phyloP scores from a whole-genome alignment of 345 rosid genomes.

The Hypericum androsaemum region DNA sequence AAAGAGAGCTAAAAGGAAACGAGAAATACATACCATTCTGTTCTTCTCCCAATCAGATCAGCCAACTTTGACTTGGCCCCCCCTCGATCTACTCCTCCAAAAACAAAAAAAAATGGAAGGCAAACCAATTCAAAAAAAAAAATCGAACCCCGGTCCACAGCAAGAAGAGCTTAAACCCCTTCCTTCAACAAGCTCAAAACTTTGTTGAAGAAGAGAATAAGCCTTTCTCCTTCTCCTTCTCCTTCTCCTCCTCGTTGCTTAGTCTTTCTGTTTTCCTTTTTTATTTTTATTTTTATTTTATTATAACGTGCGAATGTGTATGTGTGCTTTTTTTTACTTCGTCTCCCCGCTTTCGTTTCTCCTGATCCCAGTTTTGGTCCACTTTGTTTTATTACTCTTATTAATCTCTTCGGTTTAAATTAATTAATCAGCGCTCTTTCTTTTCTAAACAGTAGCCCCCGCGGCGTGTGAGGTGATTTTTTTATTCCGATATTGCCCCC shows the following conservation, averaged over 20 bases:
- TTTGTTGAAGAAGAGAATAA: conserved; percentile 34
- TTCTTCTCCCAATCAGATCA: no score
- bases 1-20: conserved; percentile 5
- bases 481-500: conserved; percentile 23
- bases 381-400: background rate
- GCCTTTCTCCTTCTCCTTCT: conserved; percentile 8
- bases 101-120: no score
- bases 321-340: background rate
- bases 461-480: no score
- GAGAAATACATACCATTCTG: no score
- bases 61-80: no score
- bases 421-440: conserved; percentile 14
- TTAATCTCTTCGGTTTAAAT: conserved; percentile 12
- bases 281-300: conserved; percentile 5
- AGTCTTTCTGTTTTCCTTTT: background rate
- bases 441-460: conserved; percentile 11
- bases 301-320: conserved; percentile 2
- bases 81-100: no score
- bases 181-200: conserved; percentile 20
- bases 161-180: conserved; percentile 26
- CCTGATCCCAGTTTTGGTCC: background rate
- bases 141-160: no score
- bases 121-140: no score
- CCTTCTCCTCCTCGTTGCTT: background rate
- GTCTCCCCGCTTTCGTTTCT: background rate